A percentile compares a stretch with the other conserved stretches of the same genome.
Conservation (phyloP, 2,329 filamentous ascomycete genomes). For the Colletotrichum echinochloae region DNA sequence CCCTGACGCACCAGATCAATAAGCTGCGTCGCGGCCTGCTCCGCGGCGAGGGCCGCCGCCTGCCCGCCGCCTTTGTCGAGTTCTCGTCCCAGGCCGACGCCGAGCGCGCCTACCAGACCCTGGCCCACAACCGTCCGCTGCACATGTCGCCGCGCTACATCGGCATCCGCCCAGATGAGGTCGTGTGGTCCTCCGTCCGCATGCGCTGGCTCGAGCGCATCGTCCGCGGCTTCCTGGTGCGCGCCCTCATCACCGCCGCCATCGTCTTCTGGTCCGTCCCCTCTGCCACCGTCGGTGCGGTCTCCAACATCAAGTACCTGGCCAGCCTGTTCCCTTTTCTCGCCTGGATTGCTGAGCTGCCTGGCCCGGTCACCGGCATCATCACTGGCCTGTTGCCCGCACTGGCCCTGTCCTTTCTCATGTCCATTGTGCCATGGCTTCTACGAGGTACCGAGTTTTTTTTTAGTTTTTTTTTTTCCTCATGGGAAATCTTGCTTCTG, state of each 20-base stretch:
- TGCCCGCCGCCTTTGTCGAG: slow-evolving; percentile 90
- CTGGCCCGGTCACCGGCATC: slow-evolving; percentile 76
- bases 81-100: slow-evolving; percentile 86
- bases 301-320: slow-evolving; percentile 85
- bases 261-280: slow-evolving; percentile 89
- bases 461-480: too few species aligned
- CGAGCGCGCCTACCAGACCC: slow-evolving; percentile 84
- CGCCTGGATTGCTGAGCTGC: slow-evolving; percentile 78
- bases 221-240: slow-evolving; percentile 72
- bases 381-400: slow-evolving; percentile 87
- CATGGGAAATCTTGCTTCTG: neutral
- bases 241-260: slow-evolving; percentile 75
- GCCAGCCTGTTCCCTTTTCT: slow-evolving; percentile 75
- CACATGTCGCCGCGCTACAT: slow-evolving; percentile 90
- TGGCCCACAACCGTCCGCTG: slow-evolving; percentile 83
- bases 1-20: slow-evolving; percentile 55
- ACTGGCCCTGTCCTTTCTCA: slow-evolving; percentile 82
- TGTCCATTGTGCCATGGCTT: slow-evolving; percentile 83
- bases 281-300: slow-evolving; percentile 82
- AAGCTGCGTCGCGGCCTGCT: slow-evolving; percentile 78
- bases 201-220: slow-evolving; percentile 80
- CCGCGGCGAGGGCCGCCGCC: slow-evolving; percentile 67
- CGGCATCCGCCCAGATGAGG: slow-evolving; percentile 81
- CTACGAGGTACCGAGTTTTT: slow-evolving; percentile 70
- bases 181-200: slow-evolving; percentile 86